Percentiles rank a stretch among this genome's conserved stretches.
phyloP scores from a whole-genome alignment of 1,284 basidiomycete genomes.

The Cutaneotrichosporon sp. region DNA sequence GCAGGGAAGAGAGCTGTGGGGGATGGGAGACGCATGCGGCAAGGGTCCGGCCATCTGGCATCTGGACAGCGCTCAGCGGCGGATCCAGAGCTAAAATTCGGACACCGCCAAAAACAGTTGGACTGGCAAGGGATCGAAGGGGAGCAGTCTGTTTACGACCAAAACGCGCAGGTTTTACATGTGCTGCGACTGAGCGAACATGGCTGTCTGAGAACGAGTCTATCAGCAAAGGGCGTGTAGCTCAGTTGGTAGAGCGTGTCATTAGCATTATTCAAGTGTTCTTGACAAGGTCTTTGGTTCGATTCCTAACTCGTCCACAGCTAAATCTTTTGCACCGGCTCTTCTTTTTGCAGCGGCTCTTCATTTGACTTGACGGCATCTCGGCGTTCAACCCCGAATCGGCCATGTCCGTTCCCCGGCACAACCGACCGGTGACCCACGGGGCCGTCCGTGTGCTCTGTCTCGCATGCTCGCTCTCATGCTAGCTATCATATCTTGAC shows the following conservation, averaged over 20 bases:
- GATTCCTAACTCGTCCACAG: slow-evolving; percentile 4
- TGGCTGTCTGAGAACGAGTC: too few species aligned
- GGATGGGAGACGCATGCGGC: too few species aligned
- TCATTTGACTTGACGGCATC: neutral
- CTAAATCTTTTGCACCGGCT: neutral
- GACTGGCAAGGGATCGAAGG: too few species aligned
- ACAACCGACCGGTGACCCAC: slow-evolving; percentile 3
- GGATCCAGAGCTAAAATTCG: too few species aligned
- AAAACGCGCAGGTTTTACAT: too few species aligned
- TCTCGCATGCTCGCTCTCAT: too few species aligned
- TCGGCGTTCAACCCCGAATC: neutral
- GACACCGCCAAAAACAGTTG: too few species aligned
- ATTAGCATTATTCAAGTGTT: neutral
- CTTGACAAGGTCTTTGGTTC: slow-evolving; percentile 8
- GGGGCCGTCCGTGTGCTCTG: neutral
- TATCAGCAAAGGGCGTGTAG: slow-evolving; percentile 1
- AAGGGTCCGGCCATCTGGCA: too few species aligned
- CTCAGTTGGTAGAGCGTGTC: slow-evolving; percentile 8
- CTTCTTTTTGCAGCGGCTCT: neutral
- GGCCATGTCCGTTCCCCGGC: neutral
- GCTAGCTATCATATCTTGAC: neutral
- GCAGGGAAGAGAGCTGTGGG: too few species aligned
- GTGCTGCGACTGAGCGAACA: too few species aligned
- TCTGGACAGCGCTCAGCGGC: too few species aligned
- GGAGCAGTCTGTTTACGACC: too few species aligned